A percentile compares a stretch with the other conserved stretches of the same genome.
Evolutionary conservation across 2,329 filamentous ascomycete genomes (phyloP).

Genomic region (Monosporascus sp.): DNA sequence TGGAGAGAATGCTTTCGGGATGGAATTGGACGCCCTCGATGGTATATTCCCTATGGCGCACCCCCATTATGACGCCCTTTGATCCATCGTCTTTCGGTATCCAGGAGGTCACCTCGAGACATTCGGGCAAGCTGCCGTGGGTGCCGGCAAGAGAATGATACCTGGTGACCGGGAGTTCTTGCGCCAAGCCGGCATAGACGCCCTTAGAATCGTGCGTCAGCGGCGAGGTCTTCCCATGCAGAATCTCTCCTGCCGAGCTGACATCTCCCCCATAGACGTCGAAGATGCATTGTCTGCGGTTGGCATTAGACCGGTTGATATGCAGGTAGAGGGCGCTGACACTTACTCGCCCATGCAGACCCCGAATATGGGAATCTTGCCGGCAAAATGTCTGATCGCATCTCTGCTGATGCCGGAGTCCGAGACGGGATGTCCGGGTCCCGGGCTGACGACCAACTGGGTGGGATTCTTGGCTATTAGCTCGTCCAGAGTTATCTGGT

Average conservation of each 20-base stretch:
- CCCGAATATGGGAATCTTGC: slow-evolving; percentile 93
- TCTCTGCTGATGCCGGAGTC: slow-evolving; percentile 93
- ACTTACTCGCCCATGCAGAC: slow-evolving; percentile 95
- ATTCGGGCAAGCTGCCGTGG: slow-evolving; percentile 76
- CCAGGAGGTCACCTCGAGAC: slow-evolving; percentile 87
- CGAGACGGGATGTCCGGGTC: slow-evolving; percentile 83
- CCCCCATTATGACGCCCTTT: slow-evolving; percentile 90
- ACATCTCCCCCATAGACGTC: slow-evolving; percentile 89
- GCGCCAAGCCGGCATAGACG: slow-evolving; percentile 77
- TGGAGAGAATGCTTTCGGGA: slow-evolving; percentile 92
- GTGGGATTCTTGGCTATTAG: slow-evolving; percentile 80
- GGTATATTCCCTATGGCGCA: slow-evolving; percentile 83
- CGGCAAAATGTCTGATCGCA: slow-evolving; percentile 84
- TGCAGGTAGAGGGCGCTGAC: neutral
- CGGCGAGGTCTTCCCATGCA: slow-evolving; percentile 94
- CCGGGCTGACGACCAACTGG: slow-evolving; percentile 90
- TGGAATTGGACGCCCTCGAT: slow-evolving; percentile 98
- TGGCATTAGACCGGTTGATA: slow-evolving; percentile 7
- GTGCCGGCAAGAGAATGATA: slow-evolving; percentile 97
- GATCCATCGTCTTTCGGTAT: slow-evolving; percentile 70
- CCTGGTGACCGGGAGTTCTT: slow-evolving; percentile 80
- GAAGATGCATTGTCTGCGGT: slow-evolving; percentile 80
- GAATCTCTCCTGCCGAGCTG: slow-evolving; percentile 86
- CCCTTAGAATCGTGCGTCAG: slow-evolving; percentile 85
- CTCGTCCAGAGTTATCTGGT: slow-evolving; percentile 81